These are phyloP conservation scores for Diutina catenulata DNA, from an alignment of 1,139 yeast genomes.

Conservation along the genomic window DNA sequence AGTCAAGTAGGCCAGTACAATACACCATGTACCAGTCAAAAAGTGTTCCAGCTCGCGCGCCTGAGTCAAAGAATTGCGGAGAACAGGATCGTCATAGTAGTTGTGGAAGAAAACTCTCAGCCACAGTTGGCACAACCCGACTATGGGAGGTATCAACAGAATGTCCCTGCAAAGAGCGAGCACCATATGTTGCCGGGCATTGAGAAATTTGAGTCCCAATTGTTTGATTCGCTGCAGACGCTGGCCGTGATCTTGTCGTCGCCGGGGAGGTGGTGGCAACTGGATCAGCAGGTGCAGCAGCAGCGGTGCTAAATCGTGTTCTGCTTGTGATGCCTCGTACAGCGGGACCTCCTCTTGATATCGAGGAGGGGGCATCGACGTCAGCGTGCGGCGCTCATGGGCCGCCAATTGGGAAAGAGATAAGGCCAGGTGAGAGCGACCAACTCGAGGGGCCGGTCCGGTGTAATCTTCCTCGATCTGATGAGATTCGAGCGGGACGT, in stretches of 20 bases:
- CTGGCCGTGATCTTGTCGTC: not conserved
- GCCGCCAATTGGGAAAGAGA: not conserved
- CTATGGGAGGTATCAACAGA: conserved; percentile 52
- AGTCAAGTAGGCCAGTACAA: conserved; percentile 76
- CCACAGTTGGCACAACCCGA: conserved; percentile 48
- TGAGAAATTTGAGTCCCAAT: conserved; percentile 54
- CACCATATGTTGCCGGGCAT: conserved; percentile 66
- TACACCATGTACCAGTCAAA: conserved; percentile 68
- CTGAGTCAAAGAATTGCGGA: conserved; percentile 21
- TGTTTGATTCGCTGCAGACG: conserved; percentile 21
- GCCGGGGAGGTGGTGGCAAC: not conserved
- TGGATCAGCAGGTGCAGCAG: conserved; percentile 3
- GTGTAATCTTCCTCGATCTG: conserved; percentile 27
- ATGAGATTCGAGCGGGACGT: conserved; percentile 21
- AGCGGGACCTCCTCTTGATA: conserved; percentile 3
- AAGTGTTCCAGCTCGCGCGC: conserved; percentile 63
- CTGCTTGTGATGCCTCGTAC: not conserved
- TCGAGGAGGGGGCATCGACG: not conserved
- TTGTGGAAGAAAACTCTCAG: conserved; percentile 22
- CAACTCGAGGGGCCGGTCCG: conserved; percentile 8
- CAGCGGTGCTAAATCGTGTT: not conserved
- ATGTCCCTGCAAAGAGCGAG: conserved; percentile 65
- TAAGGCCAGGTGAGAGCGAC: conserved; percentile 1
- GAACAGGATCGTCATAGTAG: conserved; percentile 7
- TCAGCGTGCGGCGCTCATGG: not conserved